phyloP scores from a whole-genome alignment of 148 eudicot genomes.

The Vaccinium darrowii region DNA sequence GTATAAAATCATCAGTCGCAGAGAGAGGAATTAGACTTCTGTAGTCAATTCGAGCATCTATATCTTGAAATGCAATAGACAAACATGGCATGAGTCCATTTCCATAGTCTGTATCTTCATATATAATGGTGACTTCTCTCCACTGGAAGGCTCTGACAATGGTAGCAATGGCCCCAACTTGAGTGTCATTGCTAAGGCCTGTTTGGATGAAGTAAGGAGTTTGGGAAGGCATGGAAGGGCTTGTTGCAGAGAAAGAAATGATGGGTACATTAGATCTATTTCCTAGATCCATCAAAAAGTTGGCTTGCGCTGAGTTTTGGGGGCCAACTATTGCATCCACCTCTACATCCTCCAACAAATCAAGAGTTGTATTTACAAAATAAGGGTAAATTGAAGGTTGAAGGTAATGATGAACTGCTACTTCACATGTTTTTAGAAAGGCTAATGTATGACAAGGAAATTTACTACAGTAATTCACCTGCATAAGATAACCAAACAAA shows the following conservation, averaged over 20 bases:
- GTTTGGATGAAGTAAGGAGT: constrained; percentile 34
- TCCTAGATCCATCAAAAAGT: constrained; percentile 20
- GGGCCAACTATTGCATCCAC: constrained; percentile 24
- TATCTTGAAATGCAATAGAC: constrained; percentile 28
- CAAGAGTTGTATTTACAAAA: constrained; percentile 19
- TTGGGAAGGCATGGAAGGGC: constrained; percentile 26
- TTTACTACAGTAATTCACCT: no score
- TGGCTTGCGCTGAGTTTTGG: no score
- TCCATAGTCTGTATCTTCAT: constrained; percentile 34
- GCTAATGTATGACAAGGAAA: background rate
- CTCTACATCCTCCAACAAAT: constrained; percentile 27
- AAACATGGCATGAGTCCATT: constrained; percentile 33
- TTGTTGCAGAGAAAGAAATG: constrained; percentile 42
- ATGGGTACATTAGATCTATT: constrained; percentile 31
- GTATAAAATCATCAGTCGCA: no score
- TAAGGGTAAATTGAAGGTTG: background rate
- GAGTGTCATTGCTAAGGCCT: constrained; percentile 24
- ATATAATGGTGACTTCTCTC: constrained; percentile 29
- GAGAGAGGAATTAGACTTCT: no score
- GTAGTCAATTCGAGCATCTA: constrained; percentile 26
- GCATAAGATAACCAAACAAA: no score
- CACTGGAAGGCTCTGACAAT: constrained; percentile 31
- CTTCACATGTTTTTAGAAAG: background rate
- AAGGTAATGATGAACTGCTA: background rate
- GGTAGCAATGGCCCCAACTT: constrained; percentile 33